phyloP scores from a whole-genome alignment of 768 basidiomycete genomes.

The Omphalotus guepiniiformis region DNA sequence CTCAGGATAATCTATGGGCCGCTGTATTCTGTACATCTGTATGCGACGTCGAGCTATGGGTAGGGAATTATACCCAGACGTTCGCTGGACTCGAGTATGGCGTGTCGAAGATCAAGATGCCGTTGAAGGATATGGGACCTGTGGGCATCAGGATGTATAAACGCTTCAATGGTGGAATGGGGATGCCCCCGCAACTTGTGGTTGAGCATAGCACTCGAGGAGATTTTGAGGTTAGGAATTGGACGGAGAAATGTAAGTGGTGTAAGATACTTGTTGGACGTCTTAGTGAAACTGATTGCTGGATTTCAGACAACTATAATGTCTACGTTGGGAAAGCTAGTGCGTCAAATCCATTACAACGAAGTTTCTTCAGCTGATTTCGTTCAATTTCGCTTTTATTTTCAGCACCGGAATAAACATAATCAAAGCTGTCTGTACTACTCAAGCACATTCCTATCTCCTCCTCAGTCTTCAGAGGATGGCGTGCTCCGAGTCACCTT shows the following conservation, averaged over 20 bases:
- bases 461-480: no score
- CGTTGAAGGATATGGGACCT: slow-evolving; percentile 35
- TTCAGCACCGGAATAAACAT: no score
- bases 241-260: slow-evolving; percentile 34
- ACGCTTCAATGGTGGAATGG: slow-evolving; percentile 53
- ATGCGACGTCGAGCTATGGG: slow-evolving; percentile 48
- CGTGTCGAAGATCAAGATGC: slow-evolving; percentile 57
- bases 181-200: slow-evolving; percentile 41
- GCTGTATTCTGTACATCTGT: slow-evolving; percentile 53
- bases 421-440: no score
- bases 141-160: slow-evolving; percentile 2
- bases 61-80: slow-evolving; percentile 34
- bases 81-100: slow-evolving; percentile 43
- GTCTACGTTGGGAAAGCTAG: slow-evolving; percentile 49
- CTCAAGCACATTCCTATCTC: no score
- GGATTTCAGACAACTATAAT: slow-evolving; percentile 57
- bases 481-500: no score
- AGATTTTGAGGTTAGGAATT: slow-evolving; percentile 36
- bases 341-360: no score
- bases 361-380: no score
- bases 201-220: slow-evolving; percentile 44
- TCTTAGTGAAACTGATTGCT: no score
- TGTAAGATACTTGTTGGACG: no score
- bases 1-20: slow-evolving; percentile 61
- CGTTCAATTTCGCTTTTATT: no score